Evolutionary conservation across 768 basidiomycete species (phyloP), one percentile per base, ranked within the genome.

Genomic region (Mycena polygramma): DNA sequence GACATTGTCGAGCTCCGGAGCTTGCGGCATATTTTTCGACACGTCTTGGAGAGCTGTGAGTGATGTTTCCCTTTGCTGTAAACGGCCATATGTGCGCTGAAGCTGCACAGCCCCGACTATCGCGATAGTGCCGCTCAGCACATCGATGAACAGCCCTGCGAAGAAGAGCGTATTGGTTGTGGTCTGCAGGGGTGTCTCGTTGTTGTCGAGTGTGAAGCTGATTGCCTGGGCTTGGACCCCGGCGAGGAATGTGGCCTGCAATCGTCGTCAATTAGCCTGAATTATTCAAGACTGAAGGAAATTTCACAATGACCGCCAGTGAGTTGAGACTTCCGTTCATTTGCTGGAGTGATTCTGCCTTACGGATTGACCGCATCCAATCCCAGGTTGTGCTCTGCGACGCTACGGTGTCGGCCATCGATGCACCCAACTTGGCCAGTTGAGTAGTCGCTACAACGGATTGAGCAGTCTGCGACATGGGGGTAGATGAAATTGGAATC

Each of bases 191-290:
- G n/a, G 51, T 1, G 69, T 71, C 13, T 36, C 35, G 51, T 39
- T 66, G n/a, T 60, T 41, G n/a, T 39, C 37, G 1, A 54, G 8
- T 3, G 69, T 52, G 51, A 43, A 60, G 22, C 35, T 26, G 37
- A 71, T 71, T 1, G 39, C 39, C 41, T 71, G 69, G 8, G 64
- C 64, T 26, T 71, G 69, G 8, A 71, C 64, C 1, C 14, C 69
- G 13, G 69, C 69, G 35, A 71, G 48, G 35, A 71, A 71, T 13
- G 63, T 61, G 35, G 65, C 61, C 69, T 71, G 22, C 17, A 4
- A 7, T 30, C 26, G 24, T 51, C 2, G 13, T n/a, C 13, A 15
- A 14, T 53, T 53, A 53, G 52, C 26, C 35, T 11, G 14, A 30
- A 9, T 5, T 15, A 14, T 51, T 4, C 8, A 7, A 30, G 7